phyloP scores from a whole-genome alignment of 371 early-diverging fungal species.

The Apophysomyces ossiformis region DNA sequence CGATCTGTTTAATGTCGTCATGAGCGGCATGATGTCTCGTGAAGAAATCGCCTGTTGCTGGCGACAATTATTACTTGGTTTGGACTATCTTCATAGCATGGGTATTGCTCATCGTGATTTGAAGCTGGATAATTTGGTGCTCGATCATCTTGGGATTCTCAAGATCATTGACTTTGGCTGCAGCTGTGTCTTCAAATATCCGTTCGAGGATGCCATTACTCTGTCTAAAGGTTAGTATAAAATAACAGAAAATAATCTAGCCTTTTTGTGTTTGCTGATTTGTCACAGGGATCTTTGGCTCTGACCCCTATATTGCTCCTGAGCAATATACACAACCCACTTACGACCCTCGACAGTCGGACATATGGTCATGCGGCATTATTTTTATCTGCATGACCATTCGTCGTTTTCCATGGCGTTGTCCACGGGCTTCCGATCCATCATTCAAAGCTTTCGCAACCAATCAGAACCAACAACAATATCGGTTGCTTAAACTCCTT shows the following conservation, averaged over 20 bases:
- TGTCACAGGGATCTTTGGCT: constrained; percentile 73
- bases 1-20: constrained; percentile 78
- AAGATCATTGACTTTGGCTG: constrained; percentile 96
- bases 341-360: constrained; percentile 71
- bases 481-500: constrained; percentile 54
- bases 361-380: constrained; percentile 80
- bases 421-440: constrained; percentile 58
- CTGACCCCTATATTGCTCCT: constrained; percentile 91
- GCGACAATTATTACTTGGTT: constrained; percentile 75
- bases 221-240: constrained; percentile 56
- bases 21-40: constrained; percentile 66
- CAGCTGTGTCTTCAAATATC: constrained; percentile 75
- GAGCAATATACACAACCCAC: constrained; percentile 71
- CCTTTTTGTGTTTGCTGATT: neutral
- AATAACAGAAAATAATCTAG: neutral
- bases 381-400: constrained; percentile 77
- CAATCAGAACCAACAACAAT: constrained; percentile 46
- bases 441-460: constrained; percentile 54
- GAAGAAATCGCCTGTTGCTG: constrained; percentile 78
- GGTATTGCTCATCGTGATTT: constrained; percentile 90
- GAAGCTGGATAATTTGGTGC: constrained; percentile 85
- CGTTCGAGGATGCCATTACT: constrained; percentile 62
- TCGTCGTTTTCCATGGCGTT: constrained; percentile 77
- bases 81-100: constrained; percentile 71
- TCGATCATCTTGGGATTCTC: constrained; percentile 70